phyloP scores from a whole-genome alignment of 129 eudicot genomes.

The Helichrysum umbraculigerum region DNA sequence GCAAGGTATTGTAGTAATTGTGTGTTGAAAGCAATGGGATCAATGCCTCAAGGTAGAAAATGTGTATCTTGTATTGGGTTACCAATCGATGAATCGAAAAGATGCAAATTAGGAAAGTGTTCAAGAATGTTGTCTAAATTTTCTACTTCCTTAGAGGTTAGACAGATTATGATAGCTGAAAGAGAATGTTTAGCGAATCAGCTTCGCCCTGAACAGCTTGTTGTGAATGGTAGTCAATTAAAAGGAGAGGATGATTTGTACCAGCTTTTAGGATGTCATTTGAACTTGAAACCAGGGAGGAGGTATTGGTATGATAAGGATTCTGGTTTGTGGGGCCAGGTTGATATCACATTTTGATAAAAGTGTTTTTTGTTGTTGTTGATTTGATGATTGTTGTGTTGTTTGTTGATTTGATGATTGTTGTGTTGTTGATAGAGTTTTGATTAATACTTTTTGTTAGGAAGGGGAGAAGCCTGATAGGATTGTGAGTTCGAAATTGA shows the following conservation, averaged over 20 bases:
- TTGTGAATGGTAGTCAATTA: slow-evolving; percentile 47
- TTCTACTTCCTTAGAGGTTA: slow-evolving; percentile 41
- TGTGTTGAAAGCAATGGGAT: slow-evolving; percentile 48
- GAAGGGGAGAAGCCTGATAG: slow-evolving; percentile 57
- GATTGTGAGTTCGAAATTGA: slow-evolving; percentile 47
- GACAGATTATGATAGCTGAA: slow-evolving; percentile 51
- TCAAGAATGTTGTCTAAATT: slow-evolving; percentile 37
- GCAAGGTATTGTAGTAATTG: slow-evolving; percentile 42
- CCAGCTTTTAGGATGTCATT: slow-evolving; percentile 39
- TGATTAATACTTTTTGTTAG: slow-evolving; percentile 12
- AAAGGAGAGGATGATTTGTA: slow-evolving; percentile 37
- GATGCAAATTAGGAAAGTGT: slow-evolving; percentile 39
- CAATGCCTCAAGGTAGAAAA: slow-evolving; percentile 55
- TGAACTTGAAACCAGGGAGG: slow-evolving; percentile 47
- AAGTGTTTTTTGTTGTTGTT: not conserved
- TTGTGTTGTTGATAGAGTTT: not conserved
- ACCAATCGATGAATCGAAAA: slow-evolving; percentile 39
- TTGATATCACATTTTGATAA: not conserved
- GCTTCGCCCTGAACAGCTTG: slow-evolving; percentile 39
- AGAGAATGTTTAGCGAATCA: slow-evolving; percentile 42
- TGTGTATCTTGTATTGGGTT: slow-evolving; percentile 44
- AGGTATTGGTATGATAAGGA: slow-evolving; percentile 55
- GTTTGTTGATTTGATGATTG: not conserved
- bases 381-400: not conserved
- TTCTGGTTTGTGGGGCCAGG: slow-evolving; percentile 60